phyloP scores from a whole-genome alignment of 2,329 filamentous ascomycete species.

The Emergomyces pasteurianus region DNA sequence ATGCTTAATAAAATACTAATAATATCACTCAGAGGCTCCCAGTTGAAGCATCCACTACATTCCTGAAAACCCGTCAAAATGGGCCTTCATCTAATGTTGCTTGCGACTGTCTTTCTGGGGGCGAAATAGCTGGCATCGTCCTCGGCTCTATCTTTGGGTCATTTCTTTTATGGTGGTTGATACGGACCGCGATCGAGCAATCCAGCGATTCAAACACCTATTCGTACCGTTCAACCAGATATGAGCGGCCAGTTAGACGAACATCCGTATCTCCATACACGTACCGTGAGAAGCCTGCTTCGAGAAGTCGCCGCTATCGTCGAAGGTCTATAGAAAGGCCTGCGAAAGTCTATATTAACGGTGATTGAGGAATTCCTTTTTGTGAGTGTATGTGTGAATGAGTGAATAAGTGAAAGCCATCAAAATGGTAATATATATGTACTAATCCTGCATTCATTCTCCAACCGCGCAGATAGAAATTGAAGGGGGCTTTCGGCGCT shows the following conservation, averaged over 20 bases:
- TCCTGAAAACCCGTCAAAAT: constrained; percentile 15
- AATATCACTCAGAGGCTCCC: constrained; percentile 8
- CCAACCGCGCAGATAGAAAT: too few species aligned
- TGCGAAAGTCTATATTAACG: constrained; percentile 24
- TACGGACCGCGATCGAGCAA: constrained; percentile 16
- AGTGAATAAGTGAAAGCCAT: neutral
- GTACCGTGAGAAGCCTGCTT: constrained; percentile 11
- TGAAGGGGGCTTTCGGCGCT: too few species aligned
- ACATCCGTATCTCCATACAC: constrained; percentile 20
- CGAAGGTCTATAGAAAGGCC: constrained; percentile 21
- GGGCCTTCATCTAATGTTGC: neutral
- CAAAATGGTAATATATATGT: too few species aligned
- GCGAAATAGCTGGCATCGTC: constrained; percentile 29
- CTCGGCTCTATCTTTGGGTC: constrained; percentile 28
- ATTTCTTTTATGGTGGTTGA: constrained; percentile 27
- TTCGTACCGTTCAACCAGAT: constrained; percentile 10
- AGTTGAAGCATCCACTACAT: neutral
- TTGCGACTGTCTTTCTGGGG: constrained; percentile 22
- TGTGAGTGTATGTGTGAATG: too few species aligned
- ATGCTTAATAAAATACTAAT: neutral
- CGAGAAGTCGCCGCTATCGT: constrained; percentile 15
- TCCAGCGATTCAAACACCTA: constrained; percentile 16
- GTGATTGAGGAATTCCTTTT: neutral
- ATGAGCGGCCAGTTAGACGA: constrained; percentile 15
- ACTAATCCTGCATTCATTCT: too few species aligned